A percentile compares a stretch with the other conserved stretches of the same genome.
phyloP scores from a whole-genome alignment of 257 asterid genomes.

The Avicennia marina region DNA sequence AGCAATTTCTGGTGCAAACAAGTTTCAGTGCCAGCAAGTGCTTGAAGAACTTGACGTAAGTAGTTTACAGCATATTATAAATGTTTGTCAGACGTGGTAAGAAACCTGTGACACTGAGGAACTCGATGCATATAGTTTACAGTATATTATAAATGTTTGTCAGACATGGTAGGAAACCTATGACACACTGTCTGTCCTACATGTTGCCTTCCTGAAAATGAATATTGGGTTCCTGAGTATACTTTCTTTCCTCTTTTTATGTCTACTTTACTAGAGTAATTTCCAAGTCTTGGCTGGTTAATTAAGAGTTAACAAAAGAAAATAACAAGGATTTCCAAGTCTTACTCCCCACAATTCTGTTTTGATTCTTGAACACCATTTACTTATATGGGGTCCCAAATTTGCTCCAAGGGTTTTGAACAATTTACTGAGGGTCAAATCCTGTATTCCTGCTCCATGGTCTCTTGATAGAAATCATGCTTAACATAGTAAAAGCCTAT shows the following conservation, averaged over 20 bases:
- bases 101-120: constrained; percentile 42
- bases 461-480: constrained; percentile 12
- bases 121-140: constrained; percentile 69
- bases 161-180: background rate
- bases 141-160: background rate
- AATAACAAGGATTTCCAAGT: too few species aligned
- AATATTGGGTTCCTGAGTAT: background rate
- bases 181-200: background rate
- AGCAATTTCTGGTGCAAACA: constrained; percentile 95
- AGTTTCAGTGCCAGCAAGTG: constrained; percentile 84
- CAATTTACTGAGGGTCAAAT: background rate
- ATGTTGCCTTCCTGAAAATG: background rate
- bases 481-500: constrained; percentile 7
- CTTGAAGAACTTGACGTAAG: constrained; percentile 99
- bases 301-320: background rate
- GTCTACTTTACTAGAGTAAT: background rate
- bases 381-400: background rate
- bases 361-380: background rate
- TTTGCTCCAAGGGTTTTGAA: background rate
- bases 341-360: background rate
- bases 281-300: background rate
- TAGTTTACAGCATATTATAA: background rate
- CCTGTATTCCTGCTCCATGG: constrained; percentile 2
- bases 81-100: background rate
- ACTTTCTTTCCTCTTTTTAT: background rate